phyloP scores from a whole-genome alignment of 805 yeast species.

The Clavispora vitiphila region DNA sequence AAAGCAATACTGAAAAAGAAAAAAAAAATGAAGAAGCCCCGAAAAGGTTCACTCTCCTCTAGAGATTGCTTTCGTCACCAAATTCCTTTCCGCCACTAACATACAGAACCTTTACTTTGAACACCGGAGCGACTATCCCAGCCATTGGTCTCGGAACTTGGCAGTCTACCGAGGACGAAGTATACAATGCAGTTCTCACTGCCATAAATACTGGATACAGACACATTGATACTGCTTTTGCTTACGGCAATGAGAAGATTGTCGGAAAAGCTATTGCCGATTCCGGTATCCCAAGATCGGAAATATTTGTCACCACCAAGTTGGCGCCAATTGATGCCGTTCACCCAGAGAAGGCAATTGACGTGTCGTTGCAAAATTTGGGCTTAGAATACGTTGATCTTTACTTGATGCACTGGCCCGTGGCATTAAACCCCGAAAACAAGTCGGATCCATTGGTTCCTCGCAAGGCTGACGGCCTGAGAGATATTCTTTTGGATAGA shows the following conservation, averaged over 20 bases:
- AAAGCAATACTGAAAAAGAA: no score
- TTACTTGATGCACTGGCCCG: conserved; percentile 82
- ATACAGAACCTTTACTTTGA: conserved; percentile 6
- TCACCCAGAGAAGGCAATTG: conserved; percentile 49
- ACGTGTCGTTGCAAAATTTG: conserved; percentile 55
- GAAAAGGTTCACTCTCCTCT: no score
- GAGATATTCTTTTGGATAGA: conserved; percentile 29
- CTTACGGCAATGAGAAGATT: conserved; percentile 12
- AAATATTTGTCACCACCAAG: conserved; percentile 68
- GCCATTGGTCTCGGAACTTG: conserved; percentile 42
- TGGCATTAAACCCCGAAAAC: conserved; percentile 42
- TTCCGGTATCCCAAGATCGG: conserved; percentile 43
- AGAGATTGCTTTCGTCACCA: no score
- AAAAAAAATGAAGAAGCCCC: no score
- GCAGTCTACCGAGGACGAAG: conserved; percentile 54
- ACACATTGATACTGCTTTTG: conserved; percentile 15
- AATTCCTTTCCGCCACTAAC: background rate
- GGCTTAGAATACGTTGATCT: conserved; percentile 75
- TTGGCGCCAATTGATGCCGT: conserved; percentile 54
- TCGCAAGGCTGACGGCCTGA: conserved; percentile 29
- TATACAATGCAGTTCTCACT: conserved; percentile 48
- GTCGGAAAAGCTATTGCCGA: conserved; percentile 14
- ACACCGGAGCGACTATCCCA: conserved; percentile 13
- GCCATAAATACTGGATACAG: conserved; percentile 45
- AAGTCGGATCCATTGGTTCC: conserved; percentile 31